These are phyloP conservation scores for Mollisiaceae sp. DNA, from an alignment of 2,329 filamentous ascomycete genomes.

Conservation along the genomic window DNA sequence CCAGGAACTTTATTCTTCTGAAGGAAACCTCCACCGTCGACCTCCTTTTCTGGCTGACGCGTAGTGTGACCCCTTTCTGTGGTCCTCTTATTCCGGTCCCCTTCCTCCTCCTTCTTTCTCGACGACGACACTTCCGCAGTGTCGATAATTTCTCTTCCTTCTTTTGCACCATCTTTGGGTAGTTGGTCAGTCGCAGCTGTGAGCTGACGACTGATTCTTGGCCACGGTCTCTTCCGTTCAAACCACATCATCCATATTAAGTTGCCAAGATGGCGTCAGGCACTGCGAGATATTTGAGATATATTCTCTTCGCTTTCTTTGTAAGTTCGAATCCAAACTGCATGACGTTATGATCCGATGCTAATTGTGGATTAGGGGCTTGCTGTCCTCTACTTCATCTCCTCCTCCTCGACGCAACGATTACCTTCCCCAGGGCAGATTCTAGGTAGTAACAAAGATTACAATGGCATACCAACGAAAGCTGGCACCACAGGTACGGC, in stretches of 20 bases:
- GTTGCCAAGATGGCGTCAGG: conserved; percentile 41
- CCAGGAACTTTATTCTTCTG: not conserved
- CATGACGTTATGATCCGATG: not conserved
- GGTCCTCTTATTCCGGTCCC: conserved; percentile 8
- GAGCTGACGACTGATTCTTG: conserved; percentile 20
- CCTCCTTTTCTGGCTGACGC: conserved; percentile 13
- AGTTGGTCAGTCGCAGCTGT: conserved; percentile 10
- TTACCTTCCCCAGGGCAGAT: conserved; percentile 42
- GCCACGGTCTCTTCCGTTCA: conserved; percentile 19
- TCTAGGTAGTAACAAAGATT: conserved; percentile 34
- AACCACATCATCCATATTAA: conserved; percentile 21
- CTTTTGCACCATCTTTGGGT: conserved; percentile 21
- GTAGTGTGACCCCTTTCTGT: conserved; percentile 5
- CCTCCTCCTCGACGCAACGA: conserved; percentile 58
- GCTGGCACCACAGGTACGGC: conserved; percentile 36
- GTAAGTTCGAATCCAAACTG: conserved; percentile 58
- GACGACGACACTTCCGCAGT: conserved; percentile 11
- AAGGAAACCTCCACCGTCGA: conserved; percentile 7
- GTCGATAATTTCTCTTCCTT: conserved; percentile 19
- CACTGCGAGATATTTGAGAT: conserved; percentile 71
- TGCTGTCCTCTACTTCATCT: conserved; percentile 82
- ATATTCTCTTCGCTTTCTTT: conserved; percentile 81
- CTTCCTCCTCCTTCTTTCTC: conserved; percentile 8
- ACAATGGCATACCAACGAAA: conserved; percentile 34
- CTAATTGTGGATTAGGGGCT: conserved; percentile 54